Evolutionary conservation across 1,284 basidiomycete genomes (phyloP), one percentile per base, ranked within the genome.

Genomic region (Neotropicomus parvogracilis): DNA sequence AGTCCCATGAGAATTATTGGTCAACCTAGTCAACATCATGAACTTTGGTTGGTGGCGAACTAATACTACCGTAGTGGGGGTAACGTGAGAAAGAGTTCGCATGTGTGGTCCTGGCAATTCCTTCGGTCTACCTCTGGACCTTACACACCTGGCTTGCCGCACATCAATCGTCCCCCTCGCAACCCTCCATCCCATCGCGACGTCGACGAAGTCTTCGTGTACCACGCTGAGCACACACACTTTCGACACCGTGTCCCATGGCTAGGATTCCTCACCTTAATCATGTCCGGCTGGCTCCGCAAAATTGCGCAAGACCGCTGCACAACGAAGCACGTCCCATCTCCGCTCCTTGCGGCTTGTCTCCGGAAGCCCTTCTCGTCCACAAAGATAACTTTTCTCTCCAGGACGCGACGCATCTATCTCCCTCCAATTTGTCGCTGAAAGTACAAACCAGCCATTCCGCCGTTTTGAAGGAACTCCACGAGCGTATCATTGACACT

Each of bases 161-260:
- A 3, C 97, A 99, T 65, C 95, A 0, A 97, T 95, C 36, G 95
- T 95, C 46, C 71, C 82, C 12, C 84, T 97, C 40, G 81, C 94
- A 16, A 84, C 99, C 53, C 82, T 97, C 24, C 97, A 99, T 71
- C 97, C 27, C 97, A 97, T 3, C 81, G 95, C 43, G 95, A 99
- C 65, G 95, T 94, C 0, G 91, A 97, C 72, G 95, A 99, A 68
- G 89, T 98, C 39, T 82, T 92, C 54, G 95, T 92, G 11, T 98
- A 93, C 70, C 95, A 99, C 66, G 75, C 77, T 1, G 78, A 82
- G 28, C 69, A 75, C 44, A 88, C 92, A 35, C 62, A 73, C 47
- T 75, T 78, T 5, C n/a, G n/a, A n/a, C n/a, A n/a, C n/a, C n/a
- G n/a, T n/a, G n/a, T n/a, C n/a, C n/a, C n/a, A n/a, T 98, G 93